A percentile compares a stretch with the other conserved stretches of the same genome.
Conservation (phyloP, 2,329 filamentous ascomycete genomes). For the Pestalotiopsis fici region DNA sequence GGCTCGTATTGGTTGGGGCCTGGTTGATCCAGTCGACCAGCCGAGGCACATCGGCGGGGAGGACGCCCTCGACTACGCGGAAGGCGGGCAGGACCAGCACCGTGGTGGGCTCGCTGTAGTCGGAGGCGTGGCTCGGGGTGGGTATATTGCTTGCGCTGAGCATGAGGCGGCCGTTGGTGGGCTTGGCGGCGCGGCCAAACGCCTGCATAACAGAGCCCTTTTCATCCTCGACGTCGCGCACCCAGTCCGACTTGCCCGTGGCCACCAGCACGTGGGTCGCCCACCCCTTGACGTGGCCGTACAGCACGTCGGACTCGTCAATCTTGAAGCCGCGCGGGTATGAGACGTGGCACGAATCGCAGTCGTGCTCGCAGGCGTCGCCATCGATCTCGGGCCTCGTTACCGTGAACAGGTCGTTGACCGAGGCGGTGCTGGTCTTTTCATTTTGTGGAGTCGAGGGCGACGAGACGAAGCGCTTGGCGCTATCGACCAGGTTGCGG, state of each 20-base stretch:
- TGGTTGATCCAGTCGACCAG: conserved; percentile 73
- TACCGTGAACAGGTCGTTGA: conserved; percentile 66
- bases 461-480: conserved; percentile 20
- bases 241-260: conserved; percentile 96
- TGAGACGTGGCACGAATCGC: conserved; percentile 74
- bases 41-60: conserved; percentile 69
- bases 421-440: conserved; percentile 24
- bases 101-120: conserved; percentile 71
- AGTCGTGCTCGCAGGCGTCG: conserved; percentile 87
- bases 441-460: conserved; percentile 16
- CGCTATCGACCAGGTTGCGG: conserved; percentile 39
- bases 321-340: conserved; percentile 75
- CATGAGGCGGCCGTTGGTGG: conserved; percentile 76
- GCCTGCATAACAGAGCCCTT: conserved; percentile 83
- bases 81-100: conserved; percentile 86
- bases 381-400: conserved; percentile 79
- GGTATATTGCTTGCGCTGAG: conserved; percentile 91
- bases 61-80: conserved; percentile 80
- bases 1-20: conserved; percentile 72
- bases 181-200: conserved; percentile 58
- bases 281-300: conserved; percentile 85
- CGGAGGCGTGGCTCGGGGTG: conserved; percentile 66
- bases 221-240: conserved; percentile 84
- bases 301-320: conserved; percentile 76
- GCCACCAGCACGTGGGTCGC: conserved; percentile 87